These are phyloP conservation scores for Wickerhamomyces bovis DNA, from an alignment of 805 yeast species.

Conservation along the genomic window DNA sequence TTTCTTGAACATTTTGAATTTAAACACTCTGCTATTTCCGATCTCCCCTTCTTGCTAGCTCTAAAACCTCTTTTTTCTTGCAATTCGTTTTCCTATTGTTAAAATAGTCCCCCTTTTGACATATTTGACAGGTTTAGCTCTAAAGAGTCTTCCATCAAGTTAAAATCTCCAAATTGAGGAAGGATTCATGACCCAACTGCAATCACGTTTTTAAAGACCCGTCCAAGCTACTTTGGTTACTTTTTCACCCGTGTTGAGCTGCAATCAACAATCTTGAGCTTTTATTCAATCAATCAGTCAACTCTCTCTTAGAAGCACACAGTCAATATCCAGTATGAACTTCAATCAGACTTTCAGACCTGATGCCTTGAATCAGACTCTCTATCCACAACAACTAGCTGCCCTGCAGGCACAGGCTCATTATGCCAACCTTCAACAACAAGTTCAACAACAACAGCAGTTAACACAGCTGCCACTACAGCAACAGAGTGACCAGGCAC, in stretches of 20 bases:
- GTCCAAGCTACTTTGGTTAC: neutral
- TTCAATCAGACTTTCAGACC: conserved; percentile 3
- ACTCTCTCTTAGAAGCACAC: neutral
- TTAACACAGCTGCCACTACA: conserved; percentile 1
- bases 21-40: neutral
- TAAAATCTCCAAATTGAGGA: neutral
- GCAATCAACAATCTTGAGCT: neutral
- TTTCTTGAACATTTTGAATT: neutral
- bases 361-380: conserved; percentile 1
- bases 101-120: neutral
- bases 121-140: neutral
- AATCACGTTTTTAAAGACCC: neutral
- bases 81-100: neutral
- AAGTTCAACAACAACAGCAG: conserved; percentile 6
- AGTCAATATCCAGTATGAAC: neutral
- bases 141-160: neutral
- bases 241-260: too few relatives aligned
- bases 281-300: neutral
- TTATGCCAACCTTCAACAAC: conserved; percentile 12
- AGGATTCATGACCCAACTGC: neutral
- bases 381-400: conserved; percentile 13
- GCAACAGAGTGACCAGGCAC: neutral
- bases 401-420: conserved; percentile 14
- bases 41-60: neutral
- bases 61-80: neutral